Percentiles rank a stretch among this genome's conserved stretches.
These are phyloP conservation scores for Chlamydomonas schloesseri DNA, from an alignment of 139 green algal species.

Conservation along the genomic window DNA sequence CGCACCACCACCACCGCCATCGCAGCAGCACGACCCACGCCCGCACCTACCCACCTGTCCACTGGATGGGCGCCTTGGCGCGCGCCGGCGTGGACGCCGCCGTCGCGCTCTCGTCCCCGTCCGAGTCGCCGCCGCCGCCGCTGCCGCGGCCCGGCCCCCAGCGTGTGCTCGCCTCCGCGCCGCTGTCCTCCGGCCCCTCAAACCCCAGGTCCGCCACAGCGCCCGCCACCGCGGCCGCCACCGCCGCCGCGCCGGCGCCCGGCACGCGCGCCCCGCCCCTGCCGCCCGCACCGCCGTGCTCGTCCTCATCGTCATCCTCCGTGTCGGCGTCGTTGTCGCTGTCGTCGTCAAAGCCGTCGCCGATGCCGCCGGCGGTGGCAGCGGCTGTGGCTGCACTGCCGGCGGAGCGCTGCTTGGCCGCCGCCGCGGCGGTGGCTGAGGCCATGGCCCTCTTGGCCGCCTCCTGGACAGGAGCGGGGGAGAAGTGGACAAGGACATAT, in stretches of 20 bases:
- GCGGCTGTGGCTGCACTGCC: too few species aligned
- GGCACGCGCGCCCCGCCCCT: too few species aligned
- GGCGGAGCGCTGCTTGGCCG: too few species aligned
- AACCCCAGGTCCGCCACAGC: too few species aligned
- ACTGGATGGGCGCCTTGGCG: neutral
- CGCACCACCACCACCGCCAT: too few species aligned
- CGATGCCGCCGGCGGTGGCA: neutral
- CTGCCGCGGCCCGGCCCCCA: neutral
- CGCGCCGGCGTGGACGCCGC: neutral
- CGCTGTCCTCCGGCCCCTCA: neutral
- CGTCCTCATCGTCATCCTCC: neutral
- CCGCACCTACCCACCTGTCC: neutral
- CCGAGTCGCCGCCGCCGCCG: neutral
- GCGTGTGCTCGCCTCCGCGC: neutral
- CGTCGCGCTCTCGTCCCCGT: neutral
- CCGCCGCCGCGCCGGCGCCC: too few species aligned
- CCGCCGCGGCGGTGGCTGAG: too few species aligned
- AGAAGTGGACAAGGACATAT: too few species aligned
- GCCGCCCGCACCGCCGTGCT: too few species aligned
- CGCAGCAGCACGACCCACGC: too few species aligned
- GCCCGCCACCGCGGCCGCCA: neutral
- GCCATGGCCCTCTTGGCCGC: too few species aligned
- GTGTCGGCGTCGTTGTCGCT: neutral
- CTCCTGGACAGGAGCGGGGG: too few species aligned
- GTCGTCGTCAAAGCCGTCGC: conserved; percentile 16